A percentile compares a stretch with the other conserved stretches of the same genome.
phyloP scores from a whole-genome alignment of 108 stramenopile species.

The Epipyxis sp. region DNA sequence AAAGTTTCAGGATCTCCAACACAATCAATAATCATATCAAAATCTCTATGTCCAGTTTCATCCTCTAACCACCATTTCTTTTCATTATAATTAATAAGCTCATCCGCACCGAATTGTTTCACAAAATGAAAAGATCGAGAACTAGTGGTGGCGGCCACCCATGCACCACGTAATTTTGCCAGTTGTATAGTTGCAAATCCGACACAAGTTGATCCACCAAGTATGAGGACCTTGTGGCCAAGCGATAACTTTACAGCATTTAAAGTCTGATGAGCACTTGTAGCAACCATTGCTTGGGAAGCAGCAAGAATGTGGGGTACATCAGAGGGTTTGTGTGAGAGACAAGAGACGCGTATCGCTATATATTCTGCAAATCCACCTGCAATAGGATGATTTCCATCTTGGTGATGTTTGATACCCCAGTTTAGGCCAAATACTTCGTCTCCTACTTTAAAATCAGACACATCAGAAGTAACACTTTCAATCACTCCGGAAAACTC shows the following conservation, averaged over 20 bases:
- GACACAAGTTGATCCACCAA: constrained; percentile 27
- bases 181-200: constrained; percentile 16
- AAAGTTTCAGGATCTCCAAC: too few species aligned
- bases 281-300: background rate
- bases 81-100: background rate
- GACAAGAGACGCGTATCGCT: background rate
- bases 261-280: constrained; percentile 25
- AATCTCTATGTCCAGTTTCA: background rate
- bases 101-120: constrained; percentile 21
- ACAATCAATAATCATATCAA: constrained; percentile 7
- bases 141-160: constrained; percentile 10
- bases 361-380: constrained; percentile 29
- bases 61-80: constrained; percentile 4
- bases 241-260: background rate
- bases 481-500: constrained; percentile 31
- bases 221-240: background rate
- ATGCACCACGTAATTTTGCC: background rate
- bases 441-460: constrained; percentile 16
- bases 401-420: too few species aligned
- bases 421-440: constrained; percentile 29
- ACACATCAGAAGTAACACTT: background rate
- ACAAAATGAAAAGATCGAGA: constrained; percentile 11
- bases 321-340: background rate
- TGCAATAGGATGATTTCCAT: too few species aligned
- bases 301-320: background rate